phyloP scores from a whole-genome alignment of 148 eudicot species.

The Bassia scoparia region DNA sequence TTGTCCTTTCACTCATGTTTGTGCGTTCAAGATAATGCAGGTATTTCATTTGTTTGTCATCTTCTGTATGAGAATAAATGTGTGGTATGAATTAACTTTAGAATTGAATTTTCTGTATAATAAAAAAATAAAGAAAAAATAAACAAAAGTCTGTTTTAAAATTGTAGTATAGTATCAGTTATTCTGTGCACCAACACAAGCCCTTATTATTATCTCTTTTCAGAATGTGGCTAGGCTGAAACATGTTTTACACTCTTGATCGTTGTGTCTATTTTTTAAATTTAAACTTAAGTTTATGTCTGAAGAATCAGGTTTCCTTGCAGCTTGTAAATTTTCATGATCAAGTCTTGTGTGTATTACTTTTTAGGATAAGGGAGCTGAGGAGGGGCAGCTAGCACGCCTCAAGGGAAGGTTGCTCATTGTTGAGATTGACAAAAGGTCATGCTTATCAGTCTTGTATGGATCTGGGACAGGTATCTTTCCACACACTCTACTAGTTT shows the following conservation, averaged over 20 bases:
- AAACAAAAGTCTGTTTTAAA: no score
- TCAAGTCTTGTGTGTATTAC: neutral
- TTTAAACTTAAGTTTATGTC: neutral
- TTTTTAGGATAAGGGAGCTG: conserved; percentile 78
- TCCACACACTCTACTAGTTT: neutral
- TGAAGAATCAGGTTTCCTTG: neutral
- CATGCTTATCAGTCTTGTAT: conserved; percentile 67
- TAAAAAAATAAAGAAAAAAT: no score
- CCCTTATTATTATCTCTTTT: no score
- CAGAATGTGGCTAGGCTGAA: no score
- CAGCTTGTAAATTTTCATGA: neutral
- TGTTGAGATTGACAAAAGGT: conserved; percentile 86
- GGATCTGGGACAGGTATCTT: conserved; percentile 67
- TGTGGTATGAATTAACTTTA: no score
- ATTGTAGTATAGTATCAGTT: no score
- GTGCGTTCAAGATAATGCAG: conserved; percentile 86
- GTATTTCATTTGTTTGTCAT: conserved; percentile 30
- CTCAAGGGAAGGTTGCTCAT: conserved; percentile 77
- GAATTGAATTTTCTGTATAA: no score
- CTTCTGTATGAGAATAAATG: neutral
- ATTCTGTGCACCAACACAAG: no score
- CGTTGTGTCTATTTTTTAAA: neutral
- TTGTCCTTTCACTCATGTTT: conserved; percentile 53
- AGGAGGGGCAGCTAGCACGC: conserved; percentile 89
- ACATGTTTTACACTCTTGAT: neutral